A percentile compares a stretch with the other conserved stretches of the same genome.
These are phyloP conservation scores for Marasmius sp. DNA, from an alignment of 1,284 basidiomycete species.

Conservation along the genomic window DNA sequence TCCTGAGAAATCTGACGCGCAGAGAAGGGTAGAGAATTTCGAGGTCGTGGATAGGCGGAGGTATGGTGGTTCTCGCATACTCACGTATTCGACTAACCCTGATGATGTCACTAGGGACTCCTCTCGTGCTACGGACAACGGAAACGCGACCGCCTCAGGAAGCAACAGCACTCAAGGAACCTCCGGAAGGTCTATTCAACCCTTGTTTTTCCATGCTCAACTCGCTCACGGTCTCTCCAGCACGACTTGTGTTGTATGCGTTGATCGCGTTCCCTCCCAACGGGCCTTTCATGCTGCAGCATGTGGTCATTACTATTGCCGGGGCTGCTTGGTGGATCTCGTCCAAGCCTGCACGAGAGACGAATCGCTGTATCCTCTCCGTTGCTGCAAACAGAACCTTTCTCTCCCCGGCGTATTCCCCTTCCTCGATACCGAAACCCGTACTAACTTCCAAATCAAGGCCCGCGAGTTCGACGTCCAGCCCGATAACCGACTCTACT, in stretches of 20 bases:
- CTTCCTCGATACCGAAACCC: slow-evolving; percentile 22
- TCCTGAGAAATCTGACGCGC: slow-evolving; percentile 23
- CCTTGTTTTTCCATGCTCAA: background rate
- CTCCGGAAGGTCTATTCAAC: background rate
- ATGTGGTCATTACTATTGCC: slow-evolving; percentile 23
- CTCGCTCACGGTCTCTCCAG: slow-evolving; percentile 13
- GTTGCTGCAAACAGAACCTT: slow-evolving; percentile 38
- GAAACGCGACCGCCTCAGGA: background rate
- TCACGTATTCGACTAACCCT: background rate
- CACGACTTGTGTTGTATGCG: slow-evolving; percentile 30
- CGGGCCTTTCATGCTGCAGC: slow-evolving; percentile 23
- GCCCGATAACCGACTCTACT: slow-evolving; percentile 38
- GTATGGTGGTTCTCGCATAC: background rate
- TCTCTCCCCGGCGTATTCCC: slow-evolving; percentile 20
- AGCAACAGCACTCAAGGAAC: background rate
- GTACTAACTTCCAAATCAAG: slow-evolving; percentile 29
- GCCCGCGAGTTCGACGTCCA: slow-evolving; percentile 36
- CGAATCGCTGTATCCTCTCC: slow-evolving; percentile 35
- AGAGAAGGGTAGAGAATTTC: slow-evolving; percentile 24
- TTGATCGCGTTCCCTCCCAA: slow-evolving; percentile 19
- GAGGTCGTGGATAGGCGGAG: slow-evolving; percentile 12
- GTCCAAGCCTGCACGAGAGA: slow-evolving; percentile 32
- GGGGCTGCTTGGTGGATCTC: slow-evolving; percentile 22
- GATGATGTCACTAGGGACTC: background rate
- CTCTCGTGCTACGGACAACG: background rate